Evolutionary conservation across 2,329 filamentous ascomycete species (phyloP).

Genomic region (Tolypocladium sp.): DNA sequence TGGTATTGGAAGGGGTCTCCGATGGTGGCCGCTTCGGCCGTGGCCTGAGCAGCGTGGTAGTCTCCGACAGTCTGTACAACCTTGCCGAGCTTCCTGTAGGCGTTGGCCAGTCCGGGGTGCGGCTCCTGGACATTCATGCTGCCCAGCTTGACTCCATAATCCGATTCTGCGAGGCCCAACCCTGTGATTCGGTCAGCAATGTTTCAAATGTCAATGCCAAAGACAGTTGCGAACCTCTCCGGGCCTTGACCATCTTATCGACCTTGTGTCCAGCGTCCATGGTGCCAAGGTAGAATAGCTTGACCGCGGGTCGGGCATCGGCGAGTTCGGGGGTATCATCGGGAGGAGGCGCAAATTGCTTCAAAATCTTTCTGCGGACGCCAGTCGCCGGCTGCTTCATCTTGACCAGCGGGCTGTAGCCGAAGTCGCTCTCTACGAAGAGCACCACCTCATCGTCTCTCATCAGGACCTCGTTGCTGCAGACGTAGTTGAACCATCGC

Average conservation of each 20-base stretch:
- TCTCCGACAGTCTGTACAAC: constrained; percentile 90
- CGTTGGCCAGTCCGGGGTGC: constrained; percentile 77
- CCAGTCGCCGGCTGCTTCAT: constrained; percentile 96
- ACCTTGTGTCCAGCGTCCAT: constrained; percentile 98
- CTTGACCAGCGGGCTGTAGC: constrained; percentile 90
- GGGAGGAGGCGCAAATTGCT: constrained; percentile 95
- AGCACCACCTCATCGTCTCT: constrained; percentile 94
- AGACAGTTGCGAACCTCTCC: constrained; percentile 58
- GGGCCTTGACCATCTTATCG: constrained; percentile 83
- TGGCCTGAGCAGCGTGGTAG: constrained; percentile 92
- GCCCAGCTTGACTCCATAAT: constrained; percentile 84
- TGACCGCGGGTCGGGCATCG: constrained; percentile 81
- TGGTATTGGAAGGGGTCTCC: constrained; percentile 92
- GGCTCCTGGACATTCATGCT: constrained; percentile 84
- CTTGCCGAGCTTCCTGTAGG: constrained; percentile 91
- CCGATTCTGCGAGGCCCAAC: constrained; percentile 82
- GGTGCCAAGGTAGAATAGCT: constrained; percentile 87
- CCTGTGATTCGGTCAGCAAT: constrained; percentile 41
- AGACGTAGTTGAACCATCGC: constrained; percentile 90
- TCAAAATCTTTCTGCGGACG: constrained; percentile 87
- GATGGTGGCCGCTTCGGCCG: constrained; percentile 88
- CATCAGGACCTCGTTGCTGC: constrained; percentile 85
- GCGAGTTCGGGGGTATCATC: constrained; percentile 95
- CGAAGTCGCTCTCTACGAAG: constrained; percentile 98
- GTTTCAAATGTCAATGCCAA: background rate